Evolutionary conservation across 495 filamentous ascomycete species (phyloP).

Genomic region (Aspergillus campestris): DNA sequence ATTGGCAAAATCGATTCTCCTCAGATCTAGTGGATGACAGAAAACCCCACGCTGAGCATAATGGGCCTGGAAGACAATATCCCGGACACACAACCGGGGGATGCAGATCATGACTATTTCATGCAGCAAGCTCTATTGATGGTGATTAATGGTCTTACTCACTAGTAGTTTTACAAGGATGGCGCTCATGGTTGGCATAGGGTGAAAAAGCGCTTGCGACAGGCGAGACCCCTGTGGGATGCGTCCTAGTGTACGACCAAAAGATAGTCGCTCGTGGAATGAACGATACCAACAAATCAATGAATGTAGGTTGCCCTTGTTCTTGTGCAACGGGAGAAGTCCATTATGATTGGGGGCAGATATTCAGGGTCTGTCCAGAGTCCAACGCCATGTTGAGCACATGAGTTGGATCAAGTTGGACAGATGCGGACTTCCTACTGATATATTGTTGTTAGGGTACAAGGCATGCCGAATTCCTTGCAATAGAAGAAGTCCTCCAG

Average conservation of each 20-base stretch:
- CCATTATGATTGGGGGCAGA: background rate
- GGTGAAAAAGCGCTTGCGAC: slow-evolving; percentile 69
- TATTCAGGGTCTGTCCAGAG: too few relatives aligned
- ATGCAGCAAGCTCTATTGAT: slow-evolving; percentile 65
- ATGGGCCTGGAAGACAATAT: background rate
- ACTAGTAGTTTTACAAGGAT: background rate
- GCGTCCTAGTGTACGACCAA: slow-evolving; percentile 73
- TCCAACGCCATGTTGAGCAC: too few relatives aligned
- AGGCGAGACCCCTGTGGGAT: slow-evolving; percentile 93
- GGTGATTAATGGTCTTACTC: slow-evolving; percentile 32
- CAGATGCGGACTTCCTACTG: background rate
- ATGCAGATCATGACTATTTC: slow-evolving; percentile 43
- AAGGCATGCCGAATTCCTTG: slow-evolving; percentile 88
- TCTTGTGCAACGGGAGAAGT: background rate
- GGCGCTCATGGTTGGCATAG: slow-evolving; percentile 31
- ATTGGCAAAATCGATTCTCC: background rate
- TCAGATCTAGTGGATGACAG: background rate
- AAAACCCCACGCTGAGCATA: background rate
- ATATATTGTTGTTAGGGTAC: slow-evolving; percentile 56
- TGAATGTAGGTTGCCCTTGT: slow-evolving; percentile 45
- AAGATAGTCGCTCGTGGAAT: slow-evolving; percentile 76
- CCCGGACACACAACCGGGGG: slow-evolving; percentile 4
- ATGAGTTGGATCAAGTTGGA: background rate
- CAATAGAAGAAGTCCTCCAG: slow-evolving; percentile 55
- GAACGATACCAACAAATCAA: slow-evolving; percentile 90